Evolutionary conservation across 192 early-diverging fungal genomes (phyloP), one percentile per base, ranked within the genome.

Genomic region (Umbelopsis vinacea): DNA sequence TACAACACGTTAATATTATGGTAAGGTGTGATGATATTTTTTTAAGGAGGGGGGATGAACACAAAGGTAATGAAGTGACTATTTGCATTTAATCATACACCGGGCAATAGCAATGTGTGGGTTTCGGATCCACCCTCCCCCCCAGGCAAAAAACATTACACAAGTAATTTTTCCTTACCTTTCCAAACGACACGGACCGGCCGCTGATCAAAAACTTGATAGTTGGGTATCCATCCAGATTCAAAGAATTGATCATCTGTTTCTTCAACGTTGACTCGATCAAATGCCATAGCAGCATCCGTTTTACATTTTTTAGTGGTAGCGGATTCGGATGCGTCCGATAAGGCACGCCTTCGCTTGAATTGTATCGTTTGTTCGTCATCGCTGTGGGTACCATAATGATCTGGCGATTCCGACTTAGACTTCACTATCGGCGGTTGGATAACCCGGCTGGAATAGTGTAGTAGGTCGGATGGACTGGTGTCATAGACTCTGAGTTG

Each of bases 181-280:
- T 79, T 79, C 77, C 77, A 79, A 21, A 57, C 52, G 15, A 79
- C 72, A 52, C 77, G 72, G 22, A 79, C 52, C 12, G 77, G 66
- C 29, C 55, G 67, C 47, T 73, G 55, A 60, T 74, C 70, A 71
- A 79, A 79, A 0, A 71, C 72, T 52, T 73, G 67, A 17, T 38
- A 52, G 19, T 22, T 60, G 23, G 77, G 77, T 14, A 79, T 68
- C 77, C 77, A 79, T 60, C 48, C 69, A 14, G 63, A 19, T 33
- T 74, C 66, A 43, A 73, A 69, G 29, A 74, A 11, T 0, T 21
- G 47, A 47, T 66, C 23, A 22, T 74, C 69, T 26, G 52, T 21
- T 23, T 45, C 35, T 52, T 69, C 33, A 37, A 70, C 46, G 29
- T 69, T 24, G 8, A 74, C 46, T 33, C 57, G 63, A n/a, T 79